Conservation (phyloP, 306 rosid genomes). For the Quercus variabilis region DNA sequence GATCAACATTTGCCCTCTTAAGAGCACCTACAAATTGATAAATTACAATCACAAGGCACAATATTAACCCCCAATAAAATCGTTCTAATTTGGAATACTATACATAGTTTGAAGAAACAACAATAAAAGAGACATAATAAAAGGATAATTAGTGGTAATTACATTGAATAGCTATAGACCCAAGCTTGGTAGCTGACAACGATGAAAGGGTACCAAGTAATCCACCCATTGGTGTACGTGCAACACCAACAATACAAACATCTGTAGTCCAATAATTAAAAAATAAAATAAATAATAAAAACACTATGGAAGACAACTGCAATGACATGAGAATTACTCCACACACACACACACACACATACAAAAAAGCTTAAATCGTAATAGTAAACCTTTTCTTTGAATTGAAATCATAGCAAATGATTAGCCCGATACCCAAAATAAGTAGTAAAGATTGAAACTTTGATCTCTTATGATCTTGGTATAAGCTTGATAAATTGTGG, state of each 20-base stretch:
- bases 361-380: too few relatives aligned
- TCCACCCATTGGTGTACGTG: conserved; percentile 86
- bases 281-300: neutral
- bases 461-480: neutral
- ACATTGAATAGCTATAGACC: conserved; percentile 68
- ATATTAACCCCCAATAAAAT: neutral
- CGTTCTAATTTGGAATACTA: neutral
- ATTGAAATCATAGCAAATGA: neutral
- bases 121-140: neutral
- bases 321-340: neutral
- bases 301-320: neutral
- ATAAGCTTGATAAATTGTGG: neutral
- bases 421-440: neutral
- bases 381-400: neutral
- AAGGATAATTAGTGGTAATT: neutral
- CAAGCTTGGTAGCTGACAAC: conserved; percentile 81
- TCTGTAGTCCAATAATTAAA: conserved; percentile 30
- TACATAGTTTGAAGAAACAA: neutral
- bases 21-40: conserved; percentile 65
- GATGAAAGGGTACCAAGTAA: conserved; percentile 80
- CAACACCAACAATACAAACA: conserved; percentile 92
- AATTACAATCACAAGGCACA: neutral
- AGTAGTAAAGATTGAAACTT: neutral
- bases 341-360: too few relatives aligned
- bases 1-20: conserved; percentile 72